Base-by-base conservation (phyloP, 495 filamentous ascomycete genomes). In the Neohortaea acidophila region DNA sequence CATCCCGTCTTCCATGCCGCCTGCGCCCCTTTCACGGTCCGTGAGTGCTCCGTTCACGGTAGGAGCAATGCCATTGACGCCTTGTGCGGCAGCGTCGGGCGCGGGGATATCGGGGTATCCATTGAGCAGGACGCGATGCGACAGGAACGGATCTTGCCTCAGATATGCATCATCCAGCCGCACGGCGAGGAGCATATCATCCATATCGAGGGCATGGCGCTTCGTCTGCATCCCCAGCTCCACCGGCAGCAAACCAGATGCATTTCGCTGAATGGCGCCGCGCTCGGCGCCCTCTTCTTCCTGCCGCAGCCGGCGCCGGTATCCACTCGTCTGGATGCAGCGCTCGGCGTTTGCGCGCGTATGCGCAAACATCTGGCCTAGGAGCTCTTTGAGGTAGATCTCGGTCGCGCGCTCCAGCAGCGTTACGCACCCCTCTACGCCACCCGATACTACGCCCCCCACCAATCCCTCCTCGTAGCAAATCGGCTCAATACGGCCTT, bases 391-490 rank as follows among this genome's bases (percentile, higher is more conserved):
- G 43, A 96, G 76, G 51, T 79, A 94, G 0, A 79, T 84, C 57
- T 97, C 87, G 2, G 83, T 81, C 2, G 87, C 89, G 29, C 84
- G 75, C 17, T 82, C 79, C 75, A 97, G 79, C 54, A 87, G 84
- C 36, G 81, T 76, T 4, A 86, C 75, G 23, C 81, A 81, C 72
- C 4, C 73, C 52, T 12, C 70, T 60, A 44, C 72, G 2, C 85
- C 83, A 18, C 69, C 24, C 14, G 75, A 54, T 5, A 70, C 62
- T 4, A 3, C 12, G 2, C 85, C 85, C 17, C 68, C 69, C n/a
- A 69, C 67, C 3, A 97, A 71, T 0, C 86, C 89, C 44, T 81
- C 70, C 59, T 94, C 89, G 59, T 92, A 94, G 59, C 84, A 93
- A 47, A 94, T 89, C 7, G 89, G 86, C 13, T 83, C 65, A 80